Evolutionary conservation across 768 basidiomycete genomes (phyloP).

Genomic region (Rhodotorula sphaerocarpa): DNA sequence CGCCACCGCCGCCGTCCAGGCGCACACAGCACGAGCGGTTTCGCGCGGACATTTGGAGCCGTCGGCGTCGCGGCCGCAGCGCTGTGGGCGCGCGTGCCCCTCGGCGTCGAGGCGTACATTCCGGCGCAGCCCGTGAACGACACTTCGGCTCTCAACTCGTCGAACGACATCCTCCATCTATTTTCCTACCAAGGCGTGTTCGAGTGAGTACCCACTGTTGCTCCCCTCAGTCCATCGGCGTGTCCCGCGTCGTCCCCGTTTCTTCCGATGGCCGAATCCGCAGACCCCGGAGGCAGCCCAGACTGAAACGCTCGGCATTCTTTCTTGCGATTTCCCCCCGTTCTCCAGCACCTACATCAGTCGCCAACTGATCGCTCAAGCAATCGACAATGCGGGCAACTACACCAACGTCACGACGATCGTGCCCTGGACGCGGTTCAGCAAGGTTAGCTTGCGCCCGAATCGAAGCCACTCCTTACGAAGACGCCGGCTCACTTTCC

Average conservation of each 20-base stretch:
- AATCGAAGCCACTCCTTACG: no score
- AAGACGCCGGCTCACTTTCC: no score
- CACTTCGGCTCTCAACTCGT: conserved; percentile 49
- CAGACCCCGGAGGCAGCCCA: no score
- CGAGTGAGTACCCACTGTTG: no score
- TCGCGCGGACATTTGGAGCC: not conserved
- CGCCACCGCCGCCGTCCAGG: no score
- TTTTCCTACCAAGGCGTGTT: conserved; percentile 17
- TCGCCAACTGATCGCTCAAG: conserved; percentile 17
- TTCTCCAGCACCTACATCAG: conserved; percentile 7
- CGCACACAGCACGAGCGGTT: not conserved
- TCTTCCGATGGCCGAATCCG: no score
- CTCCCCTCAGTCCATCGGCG: no score
- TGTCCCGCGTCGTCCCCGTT: no score
- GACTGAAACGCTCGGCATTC: not conserved
- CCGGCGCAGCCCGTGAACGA: conserved; percentile 56
- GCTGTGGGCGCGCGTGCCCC: not conserved
- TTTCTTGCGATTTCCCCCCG: not conserved
- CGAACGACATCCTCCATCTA: conserved; percentile 36
- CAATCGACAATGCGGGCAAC: conserved; percentile 44
- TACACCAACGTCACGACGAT: conserved; percentile 56
- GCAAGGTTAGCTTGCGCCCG: conserved; percentile 22
- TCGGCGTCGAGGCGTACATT: not conserved
- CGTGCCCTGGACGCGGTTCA: conserved; percentile 38
- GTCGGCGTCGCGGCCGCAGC: not conserved